Percentiles rank a stretch among this genome's conserved stretches.
Evolutionary conservation across 257 asterid species (phyloP).

Genomic region (Ajuga chamaepitys): DNA sequence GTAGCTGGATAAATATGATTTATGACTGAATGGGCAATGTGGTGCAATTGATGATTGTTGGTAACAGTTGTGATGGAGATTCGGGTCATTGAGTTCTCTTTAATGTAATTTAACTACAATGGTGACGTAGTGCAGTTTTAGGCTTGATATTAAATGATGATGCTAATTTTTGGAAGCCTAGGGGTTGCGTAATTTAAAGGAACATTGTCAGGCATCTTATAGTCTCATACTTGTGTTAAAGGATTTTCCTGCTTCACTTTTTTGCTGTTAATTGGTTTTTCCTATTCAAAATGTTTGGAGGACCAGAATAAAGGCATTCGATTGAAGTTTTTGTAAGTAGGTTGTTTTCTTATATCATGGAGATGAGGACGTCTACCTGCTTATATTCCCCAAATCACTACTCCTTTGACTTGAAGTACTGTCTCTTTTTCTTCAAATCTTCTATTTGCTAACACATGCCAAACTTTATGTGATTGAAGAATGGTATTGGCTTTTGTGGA

Average conservation of each 20-base stretch:
- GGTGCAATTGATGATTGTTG: background rate
- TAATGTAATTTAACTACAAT: background rate
- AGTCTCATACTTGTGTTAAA: background rate
- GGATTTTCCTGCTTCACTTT: background rate
- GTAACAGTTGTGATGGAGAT: background rate
- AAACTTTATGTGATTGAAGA: background rate
- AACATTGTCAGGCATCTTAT: background rate
- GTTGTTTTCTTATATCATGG: background rate
- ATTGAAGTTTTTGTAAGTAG: background rate
- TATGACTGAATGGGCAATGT: background rate
- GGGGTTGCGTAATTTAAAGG: background rate
- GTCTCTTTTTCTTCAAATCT: background rate
- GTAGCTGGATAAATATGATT: background rate
- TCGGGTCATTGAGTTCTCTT: slow-evolving; percentile 2
- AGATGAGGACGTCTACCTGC: background rate
- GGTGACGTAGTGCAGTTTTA: background rate
- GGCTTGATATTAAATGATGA: background rate
- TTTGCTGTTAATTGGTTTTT: background rate
- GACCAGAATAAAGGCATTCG: background rate
- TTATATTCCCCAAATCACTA: background rate
- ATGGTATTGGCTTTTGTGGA: background rate
- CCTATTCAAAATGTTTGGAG: background rate
- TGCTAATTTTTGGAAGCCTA: background rate
- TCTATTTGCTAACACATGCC: background rate
- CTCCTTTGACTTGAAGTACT: background rate